A percentile compares a stretch with the other conserved stretches of the same genome.
phyloP scores from a whole-genome alignment of 306 rosid species.

The Gillenia trifoliata region DNA sequence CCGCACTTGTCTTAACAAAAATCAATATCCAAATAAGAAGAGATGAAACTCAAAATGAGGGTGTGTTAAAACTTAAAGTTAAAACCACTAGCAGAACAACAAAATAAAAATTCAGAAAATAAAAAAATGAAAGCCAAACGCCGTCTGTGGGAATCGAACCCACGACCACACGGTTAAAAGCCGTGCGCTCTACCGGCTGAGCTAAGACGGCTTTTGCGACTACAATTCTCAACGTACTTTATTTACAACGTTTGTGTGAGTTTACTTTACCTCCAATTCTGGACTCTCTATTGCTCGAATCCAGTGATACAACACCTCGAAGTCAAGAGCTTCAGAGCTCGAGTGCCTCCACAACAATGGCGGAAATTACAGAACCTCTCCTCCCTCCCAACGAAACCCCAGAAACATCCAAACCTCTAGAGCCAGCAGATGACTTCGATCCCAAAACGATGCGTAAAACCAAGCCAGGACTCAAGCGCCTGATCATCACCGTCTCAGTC shows the following conservation, averaged over 20 bases:
- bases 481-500: slow-evolving; percentile 55
- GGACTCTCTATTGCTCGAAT: not conserved
- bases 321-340: not conserved
- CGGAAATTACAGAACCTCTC: slow-evolving; percentile 48
- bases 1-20: too few relatives aligned
- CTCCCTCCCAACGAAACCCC: slow-evolving; percentile 13
- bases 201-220: slow-evolving; percentile 26
- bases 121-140: not conserved
- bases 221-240: accelerated
- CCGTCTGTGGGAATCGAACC: slow-evolving; percentile 42
- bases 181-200: slow-evolving; percentile 40
- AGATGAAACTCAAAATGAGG: not conserved
- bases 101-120: not conserved
- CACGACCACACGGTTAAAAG: slow-evolving; percentile 40
- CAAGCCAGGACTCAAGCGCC: slow-evolving; percentile 82
- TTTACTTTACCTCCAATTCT: not conserved
- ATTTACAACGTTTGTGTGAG: accelerated
- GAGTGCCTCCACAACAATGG: slow-evolving; percentile 51
- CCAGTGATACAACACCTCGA: not conserved
- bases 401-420: not conserved
- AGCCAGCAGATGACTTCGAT: slow-evolving; percentile 28
- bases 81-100: not conserved
- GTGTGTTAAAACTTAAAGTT: not conserved
- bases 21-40: too few relatives aligned
- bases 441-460: slow-evolving; percentile 60